Percentiles rank a stretch among this genome's conserved stretches.
Evolutionary conservation across 129 eudicot genomes (phyloP).

Genomic region (Helichrysum umbraculigerum): DNA sequence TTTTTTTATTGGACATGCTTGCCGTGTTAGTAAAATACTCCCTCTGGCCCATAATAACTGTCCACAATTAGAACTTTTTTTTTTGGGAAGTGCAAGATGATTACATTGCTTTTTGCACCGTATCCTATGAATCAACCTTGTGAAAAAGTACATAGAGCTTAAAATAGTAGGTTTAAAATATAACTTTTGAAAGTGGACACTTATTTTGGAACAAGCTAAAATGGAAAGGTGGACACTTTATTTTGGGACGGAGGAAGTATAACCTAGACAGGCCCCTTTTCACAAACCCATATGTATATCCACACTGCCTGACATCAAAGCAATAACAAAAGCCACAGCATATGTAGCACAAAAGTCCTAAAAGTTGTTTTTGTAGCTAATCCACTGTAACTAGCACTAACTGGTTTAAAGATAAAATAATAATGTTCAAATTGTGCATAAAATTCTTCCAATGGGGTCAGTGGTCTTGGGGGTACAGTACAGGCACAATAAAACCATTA

Average conservation of each 20-base stretch:
- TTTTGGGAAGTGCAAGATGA: no score
- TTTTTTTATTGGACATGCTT: not conserved
- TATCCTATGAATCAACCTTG: no score
- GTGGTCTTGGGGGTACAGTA: not conserved
- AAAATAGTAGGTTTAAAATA: no score
- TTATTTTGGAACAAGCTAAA: no score
- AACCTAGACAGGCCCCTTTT: not conserved
- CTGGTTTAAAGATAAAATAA: not conserved
- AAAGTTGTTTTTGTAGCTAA: not conserved
- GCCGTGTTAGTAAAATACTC: not conserved
- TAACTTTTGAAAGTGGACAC: no score
- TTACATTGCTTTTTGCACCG: no score
- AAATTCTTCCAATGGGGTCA: no score
- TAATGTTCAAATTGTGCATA: not conserved
- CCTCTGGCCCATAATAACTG: no score
- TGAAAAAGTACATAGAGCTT: no score
- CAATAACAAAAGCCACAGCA: not conserved
- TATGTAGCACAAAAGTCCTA: not conserved
- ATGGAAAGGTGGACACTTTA: no score
- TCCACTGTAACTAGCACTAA: not conserved
- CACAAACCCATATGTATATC: constrained; percentile 10
- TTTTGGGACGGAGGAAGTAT: not conserved
- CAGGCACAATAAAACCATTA: not conserved
- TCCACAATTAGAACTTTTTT: no score
- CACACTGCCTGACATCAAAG: not conserved